These are phyloP conservation scores for Batkoa obscura DNA, from an alignment of 371 early-diverging fungal species.

Conservation along the genomic window DNA sequence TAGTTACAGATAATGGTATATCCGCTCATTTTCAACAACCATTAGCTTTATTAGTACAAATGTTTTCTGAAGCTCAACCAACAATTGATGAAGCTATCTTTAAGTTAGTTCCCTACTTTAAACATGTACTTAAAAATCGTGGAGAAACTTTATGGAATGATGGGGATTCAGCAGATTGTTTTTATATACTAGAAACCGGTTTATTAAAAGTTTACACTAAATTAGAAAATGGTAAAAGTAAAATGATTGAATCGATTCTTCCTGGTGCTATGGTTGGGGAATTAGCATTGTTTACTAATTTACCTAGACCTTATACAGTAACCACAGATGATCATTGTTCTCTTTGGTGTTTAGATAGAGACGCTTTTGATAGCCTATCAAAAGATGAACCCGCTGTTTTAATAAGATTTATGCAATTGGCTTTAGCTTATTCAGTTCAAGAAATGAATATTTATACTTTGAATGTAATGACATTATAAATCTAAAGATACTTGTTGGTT, in stretches of 20 bases:
- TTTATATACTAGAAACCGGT: conserved; percentile 62
- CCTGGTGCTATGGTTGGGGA: conserved; percentile 67
- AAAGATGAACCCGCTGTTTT: neutral
- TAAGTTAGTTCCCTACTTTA: conserved; percentile 26
- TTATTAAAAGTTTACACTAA: conserved; percentile 36
- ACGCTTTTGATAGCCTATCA: neutral
- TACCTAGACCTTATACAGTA: neutral
- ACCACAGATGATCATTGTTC: neutral
- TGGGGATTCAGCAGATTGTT: conserved; percentile 33
- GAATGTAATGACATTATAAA: no score
- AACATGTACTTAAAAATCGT: conserved; percentile 20
- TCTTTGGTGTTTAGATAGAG: neutral
- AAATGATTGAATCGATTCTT: conserved; percentile 40
- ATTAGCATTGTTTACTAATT: conserved; percentile 37
- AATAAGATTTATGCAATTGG: neutral
- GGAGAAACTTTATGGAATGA: conserved; percentile 42
- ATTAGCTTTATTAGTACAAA: conserved; percentile 1
- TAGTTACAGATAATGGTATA: neutral
- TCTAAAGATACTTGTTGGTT: no score
- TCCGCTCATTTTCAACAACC: neutral
- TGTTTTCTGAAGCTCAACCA: neutral
- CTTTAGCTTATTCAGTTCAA: neutral
- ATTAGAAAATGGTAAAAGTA: neutral
- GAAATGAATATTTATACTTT: conserved; percentile 2
- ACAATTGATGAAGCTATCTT: neutral